Evolutionary conservation across 2,329 filamentous ascomycete genomes (phyloP), one percentile per base, ranked within the genome.

Genomic region (Colletotrichum lentis): DNA sequence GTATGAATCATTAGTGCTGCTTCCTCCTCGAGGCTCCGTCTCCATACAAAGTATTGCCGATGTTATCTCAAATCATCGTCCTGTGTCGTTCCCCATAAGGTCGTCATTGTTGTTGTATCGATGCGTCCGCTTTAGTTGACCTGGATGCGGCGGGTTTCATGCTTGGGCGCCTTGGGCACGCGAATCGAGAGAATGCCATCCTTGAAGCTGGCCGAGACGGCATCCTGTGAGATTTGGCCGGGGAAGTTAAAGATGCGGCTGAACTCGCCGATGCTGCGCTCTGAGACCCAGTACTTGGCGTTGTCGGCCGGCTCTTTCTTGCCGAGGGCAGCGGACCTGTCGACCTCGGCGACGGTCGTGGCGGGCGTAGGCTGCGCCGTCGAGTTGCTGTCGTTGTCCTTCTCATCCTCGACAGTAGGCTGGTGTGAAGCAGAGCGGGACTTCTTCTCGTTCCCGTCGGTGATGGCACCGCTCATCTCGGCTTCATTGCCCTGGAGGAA

Each of bases 211-310:
- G 90, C 90, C 52, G 78, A 82, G 63, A 93, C 90, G 3, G 74
- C 79, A 18, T 88, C 86, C 73, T 87, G 84, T 74, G 91, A 87
- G 69, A 93, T 84, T 35, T 84, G 85, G 60, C 79, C 79, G 0
- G 90, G 88, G 81, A 93, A 92, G 76, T 81, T 86, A 81, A 92
- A 92, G 67, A 83, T 86, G 71, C 90, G 86, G 56, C 86, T 83
- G 80, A 92, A 93, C 72, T 89, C 84, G 76, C 90, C 90, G 66
- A 90, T 80, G 69, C 83, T 85, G 73, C 89, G 88, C 80, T 92
- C 89, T 43, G 83, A 82, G 70, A 89, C 81, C 92, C 91, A 95
- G 84, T 89, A 94, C 79, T 88, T 90, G 73, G 81, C 78, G 52
- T 81, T 78, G 69, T 83, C 80, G 56, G 43, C 58, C 43, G 58